Evolutionary conservation across 768 basidiomycete genomes (phyloP), one percentile per base, ranked within the genome.

Genomic region (Gloeophyllum trabeum): DNA sequence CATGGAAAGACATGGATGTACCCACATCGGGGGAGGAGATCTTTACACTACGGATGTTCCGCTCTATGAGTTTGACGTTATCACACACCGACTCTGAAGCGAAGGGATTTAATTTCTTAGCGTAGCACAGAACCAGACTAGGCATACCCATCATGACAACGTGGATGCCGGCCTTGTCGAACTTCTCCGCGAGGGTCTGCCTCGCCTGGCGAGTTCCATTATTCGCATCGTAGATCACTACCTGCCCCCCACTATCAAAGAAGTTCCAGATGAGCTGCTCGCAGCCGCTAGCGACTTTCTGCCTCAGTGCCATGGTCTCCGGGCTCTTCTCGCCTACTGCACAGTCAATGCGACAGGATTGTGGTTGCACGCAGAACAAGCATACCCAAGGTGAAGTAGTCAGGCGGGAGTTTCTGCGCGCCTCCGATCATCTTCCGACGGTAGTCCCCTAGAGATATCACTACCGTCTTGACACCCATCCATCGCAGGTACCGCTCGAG

Each of bases 221-320:
- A 56, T 99, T 99, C 22, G 96, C 96, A 57, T 99, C 96, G 64
- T 97, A 98, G 48, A 99, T 93, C 26, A 94, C 90, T 20, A 98
- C 93, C 59, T 99, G 96, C 0, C 94, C 96, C 4, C 89, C 84
- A 2, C 61, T 63, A 45, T 73, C 70, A 61, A 94, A 98, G 62
- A 85, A 96, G 48, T 90, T 78, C 76, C 78, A 82, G 32, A 98
- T 90, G 38, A 81, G 66, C 57, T 85, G 72, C 62, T 97, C 92
- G 48, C 96, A 87, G n/a, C 83, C 88, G 1, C 72, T 69, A 34
- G 81, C 75, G 48, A 94, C 76, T 52, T 69, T 74, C 51, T 75
- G 70, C 40, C 96, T 68, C 34, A 98, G 64, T 25, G 70, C 74
- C 43, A 86, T 69, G 0, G 96, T 97, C 56, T 89, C 85, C 18